phyloP scores from a whole-genome alignment of 768 basidiomycete species.

The Naganishia onofrii region DNA sequence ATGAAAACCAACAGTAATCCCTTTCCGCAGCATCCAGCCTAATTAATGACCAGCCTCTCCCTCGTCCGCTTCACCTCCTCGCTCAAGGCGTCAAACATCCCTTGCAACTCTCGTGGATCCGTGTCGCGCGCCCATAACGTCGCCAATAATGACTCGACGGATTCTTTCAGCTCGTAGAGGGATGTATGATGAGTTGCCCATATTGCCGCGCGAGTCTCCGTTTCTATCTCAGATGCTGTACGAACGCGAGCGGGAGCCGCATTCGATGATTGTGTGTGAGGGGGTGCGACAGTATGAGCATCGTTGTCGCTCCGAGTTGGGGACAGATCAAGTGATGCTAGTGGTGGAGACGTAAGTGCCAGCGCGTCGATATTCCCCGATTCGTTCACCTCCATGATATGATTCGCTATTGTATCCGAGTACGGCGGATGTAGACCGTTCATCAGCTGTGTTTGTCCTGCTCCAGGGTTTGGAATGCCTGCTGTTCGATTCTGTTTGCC shows the following conservation, averaged over 20 bases:
- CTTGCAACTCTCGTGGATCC: conserved; percentile 1
- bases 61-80: conserved; percentile 20
- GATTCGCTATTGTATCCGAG: no score
- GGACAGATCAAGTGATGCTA: background rate
- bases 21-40: no score
- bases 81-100: conserved; percentile 9
- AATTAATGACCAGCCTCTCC: background rate
- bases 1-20: no score
- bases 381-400: no score
- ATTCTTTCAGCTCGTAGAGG: background rate
- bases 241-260: background rate
- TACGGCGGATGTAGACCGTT: no score
- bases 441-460: background rate
- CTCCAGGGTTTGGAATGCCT: background rate
- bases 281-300: background rate
- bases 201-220: background rate
- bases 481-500: background rate
- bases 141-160: background rate
- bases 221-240: background rate
- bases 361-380: no score
- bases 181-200: background rate
- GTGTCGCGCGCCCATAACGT: conserved; percentile 15
- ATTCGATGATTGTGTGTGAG: background rate
- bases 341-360: background rate
- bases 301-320: background rate